Percentiles rank a stretch among this genome's conserved stretches.
Evolutionary conservation across 1,139 yeast genomes (phyloP).

Genomic region (Hemisphaericaspora subhashii): DNA sequence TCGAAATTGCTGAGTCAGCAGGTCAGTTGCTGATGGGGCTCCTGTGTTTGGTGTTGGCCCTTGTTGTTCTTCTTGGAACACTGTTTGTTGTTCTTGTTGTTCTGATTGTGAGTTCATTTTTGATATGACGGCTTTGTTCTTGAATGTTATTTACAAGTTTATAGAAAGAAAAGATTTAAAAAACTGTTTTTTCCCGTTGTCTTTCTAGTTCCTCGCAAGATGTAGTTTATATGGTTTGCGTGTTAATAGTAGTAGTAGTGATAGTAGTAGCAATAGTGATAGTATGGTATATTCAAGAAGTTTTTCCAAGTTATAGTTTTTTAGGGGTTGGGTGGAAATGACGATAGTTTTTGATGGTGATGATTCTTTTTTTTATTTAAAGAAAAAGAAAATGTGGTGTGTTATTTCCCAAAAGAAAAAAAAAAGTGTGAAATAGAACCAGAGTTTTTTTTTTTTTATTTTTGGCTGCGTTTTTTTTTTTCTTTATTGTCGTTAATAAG

Average conservation of each 20-base stretch:
- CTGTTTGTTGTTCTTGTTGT: slow-evolving; percentile 8
- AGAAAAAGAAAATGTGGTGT: background rate
- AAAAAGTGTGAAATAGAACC: background rate
- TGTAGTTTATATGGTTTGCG: too few relatives aligned
- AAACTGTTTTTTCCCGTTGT: too few relatives aligned
- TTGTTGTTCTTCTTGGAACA: slow-evolving; percentile 7
- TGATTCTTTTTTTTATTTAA: too few relatives aligned
- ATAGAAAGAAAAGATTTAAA: too few relatives aligned
- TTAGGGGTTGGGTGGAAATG: too few relatives aligned
- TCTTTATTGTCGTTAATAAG: too few relatives aligned
- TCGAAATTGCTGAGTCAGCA: slow-evolving; percentile 29
- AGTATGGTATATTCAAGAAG: background rate
- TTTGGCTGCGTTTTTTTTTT: too few relatives aligned
- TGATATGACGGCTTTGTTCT: background rate
- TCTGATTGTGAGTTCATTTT: slow-evolving; percentile 8
- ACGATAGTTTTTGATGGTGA: background rate
- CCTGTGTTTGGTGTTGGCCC: slow-evolving; percentile 6
- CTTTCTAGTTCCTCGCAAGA: too few relatives aligned
- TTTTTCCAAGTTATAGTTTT: too few relatives aligned
- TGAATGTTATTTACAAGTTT: too few relatives aligned
- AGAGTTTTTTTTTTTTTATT: too few relatives aligned
- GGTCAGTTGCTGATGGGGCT: slow-evolving; percentile 18
- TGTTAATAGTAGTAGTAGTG: background rate
- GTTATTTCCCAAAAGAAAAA: background rate
- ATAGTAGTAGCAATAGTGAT: background rate